phyloP scores from a whole-genome alignment of 257 asterid species.

The Plantago elongata region DNA sequence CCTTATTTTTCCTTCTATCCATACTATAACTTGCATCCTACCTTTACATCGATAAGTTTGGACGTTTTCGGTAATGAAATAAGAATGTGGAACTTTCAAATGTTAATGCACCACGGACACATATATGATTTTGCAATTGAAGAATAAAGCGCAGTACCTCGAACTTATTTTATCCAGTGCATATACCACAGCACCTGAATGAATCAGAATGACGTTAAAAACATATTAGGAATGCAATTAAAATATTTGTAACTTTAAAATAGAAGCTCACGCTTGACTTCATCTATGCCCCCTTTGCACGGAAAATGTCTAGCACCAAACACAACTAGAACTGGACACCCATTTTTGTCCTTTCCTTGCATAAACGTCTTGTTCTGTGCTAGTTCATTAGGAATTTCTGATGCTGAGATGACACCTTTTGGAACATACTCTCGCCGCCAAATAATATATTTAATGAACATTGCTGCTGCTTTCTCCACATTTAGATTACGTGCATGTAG shows the following conservation, averaged over 20 bases:
- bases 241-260: not conserved
- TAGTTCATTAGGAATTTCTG: constrained; percentile 50
- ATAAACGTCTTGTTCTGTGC: constrained; percentile 66
- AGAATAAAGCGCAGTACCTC: constrained; percentile 36
- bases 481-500: constrained; percentile 68
- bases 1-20: not conserved
- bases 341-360: constrained; percentile 69
- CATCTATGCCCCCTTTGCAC: constrained; percentile 56
- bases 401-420: constrained; percentile 38
- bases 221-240: not conserved
- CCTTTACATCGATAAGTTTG: not conserved
- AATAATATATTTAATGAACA: constrained; percentile 43
- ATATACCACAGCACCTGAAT: constrained; percentile 65
- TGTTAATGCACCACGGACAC: not conserved
- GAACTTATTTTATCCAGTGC: constrained; percentile 56
- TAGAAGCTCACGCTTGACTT: constrained; percentile 56
- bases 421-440: constrained; percentile 69
- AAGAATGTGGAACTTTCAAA: not conserved
- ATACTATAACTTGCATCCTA: not conserved
- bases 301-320: constrained; percentile 53
- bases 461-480: constrained; percentile 48
- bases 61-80: not conserved
- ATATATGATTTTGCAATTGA: too few relatives aligned
- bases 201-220: not conserved
- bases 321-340: constrained; percentile 62